These are phyloP conservation scores for Camelina neglecta DNA, from an alignment of 345 rosid genomes.

Conservation along the genomic window DNA sequence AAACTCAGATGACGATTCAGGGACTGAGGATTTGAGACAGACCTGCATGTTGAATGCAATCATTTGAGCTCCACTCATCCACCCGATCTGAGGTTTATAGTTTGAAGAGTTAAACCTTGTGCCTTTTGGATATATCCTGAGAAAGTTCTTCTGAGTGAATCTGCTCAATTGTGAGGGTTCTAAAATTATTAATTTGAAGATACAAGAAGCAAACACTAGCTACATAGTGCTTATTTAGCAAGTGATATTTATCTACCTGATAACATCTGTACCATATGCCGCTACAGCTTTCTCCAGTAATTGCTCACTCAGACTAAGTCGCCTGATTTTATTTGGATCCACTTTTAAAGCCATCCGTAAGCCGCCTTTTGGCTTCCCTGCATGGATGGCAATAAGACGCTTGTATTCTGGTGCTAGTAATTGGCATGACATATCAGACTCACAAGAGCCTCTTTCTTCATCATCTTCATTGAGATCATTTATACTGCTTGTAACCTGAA, in stretches of 20 bases:
- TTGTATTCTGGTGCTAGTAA: constrained; percentile 47
- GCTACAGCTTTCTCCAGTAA: constrained; percentile 50
- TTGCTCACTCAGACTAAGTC: constrained; percentile 50
- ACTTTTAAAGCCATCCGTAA: constrained; percentile 44
- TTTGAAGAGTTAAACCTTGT: constrained; percentile 64
- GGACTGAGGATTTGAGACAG: constrained; percentile 14
- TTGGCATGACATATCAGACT: constrained; percentile 38
- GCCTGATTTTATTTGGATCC: constrained; percentile 45
- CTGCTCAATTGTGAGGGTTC: constrained; percentile 29
- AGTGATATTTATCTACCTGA: constrained; percentile 35
- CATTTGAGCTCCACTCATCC: constrained; percentile 93
- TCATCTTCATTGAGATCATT: constrained; percentile 33
- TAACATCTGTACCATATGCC: constrained; percentile 42
- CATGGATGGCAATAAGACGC: constrained; percentile 47
- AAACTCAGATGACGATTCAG: background rate
- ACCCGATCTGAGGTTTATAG: constrained; percentile 60
- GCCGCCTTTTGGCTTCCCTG: constrained; percentile 48
- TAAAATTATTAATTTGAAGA: background rate
- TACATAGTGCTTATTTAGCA: background rate
- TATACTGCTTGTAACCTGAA: constrained; percentile 31
- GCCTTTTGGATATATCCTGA: constrained; percentile 67
- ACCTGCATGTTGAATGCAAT: constrained; percentile 97
- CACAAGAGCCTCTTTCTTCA: constrained; percentile 33
- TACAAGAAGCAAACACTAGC: constrained; percentile 15
- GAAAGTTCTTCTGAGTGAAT: constrained; percentile 58